phyloP scores from a whole-genome alignment of 352 stramenopile species.

The Phytophthora pseudosyringae region DNA sequence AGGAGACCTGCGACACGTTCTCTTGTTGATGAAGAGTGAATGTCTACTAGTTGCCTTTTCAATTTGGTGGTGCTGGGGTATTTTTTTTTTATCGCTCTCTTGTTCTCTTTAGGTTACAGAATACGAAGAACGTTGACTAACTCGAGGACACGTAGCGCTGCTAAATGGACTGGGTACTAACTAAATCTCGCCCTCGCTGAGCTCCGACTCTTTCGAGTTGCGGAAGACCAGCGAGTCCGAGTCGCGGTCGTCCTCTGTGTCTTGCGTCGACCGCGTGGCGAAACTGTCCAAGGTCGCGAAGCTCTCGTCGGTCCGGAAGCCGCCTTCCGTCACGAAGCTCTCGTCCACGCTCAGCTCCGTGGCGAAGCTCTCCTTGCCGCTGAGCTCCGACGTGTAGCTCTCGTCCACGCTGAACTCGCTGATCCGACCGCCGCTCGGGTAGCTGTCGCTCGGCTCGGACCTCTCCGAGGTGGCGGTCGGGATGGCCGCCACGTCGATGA shows the following conservation, averaged over 20 bases:
- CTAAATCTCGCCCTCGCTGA: slow-evolving; percentile 55
- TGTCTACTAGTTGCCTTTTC: too few species aligned
- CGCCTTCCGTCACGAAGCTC: slow-evolving; percentile 15
- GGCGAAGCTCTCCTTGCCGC: slow-evolving; percentile 15
- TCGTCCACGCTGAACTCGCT: slow-evolving; percentile 31
- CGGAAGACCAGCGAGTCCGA: slow-evolving; percentile 24
- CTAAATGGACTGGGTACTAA: not conserved
- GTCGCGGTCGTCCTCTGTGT: slow-evolving; percentile 24
- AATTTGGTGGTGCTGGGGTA: too few species aligned
- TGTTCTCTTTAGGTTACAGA: slow-evolving; percentile 22
- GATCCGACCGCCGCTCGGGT: slow-evolving; percentile 24
- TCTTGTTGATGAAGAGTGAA: too few species aligned
- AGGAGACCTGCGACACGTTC: not conserved
- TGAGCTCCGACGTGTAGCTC: slow-evolving; percentile 31
- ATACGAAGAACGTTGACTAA: not conserved
- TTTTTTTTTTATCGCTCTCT: not conserved
- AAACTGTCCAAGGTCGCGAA: slow-evolving; percentile 25
- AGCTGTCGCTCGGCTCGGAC: slow-evolving; percentile 31
- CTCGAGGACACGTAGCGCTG: slow-evolving; percentile 7
- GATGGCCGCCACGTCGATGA: slow-evolving; percentile 31
- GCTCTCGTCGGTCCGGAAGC: slow-evolving; percentile 16
- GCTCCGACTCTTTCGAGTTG: slow-evolving; percentile 37
- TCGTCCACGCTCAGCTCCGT: slow-evolving; percentile 20
- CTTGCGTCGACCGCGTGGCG: slow-evolving; percentile 25
- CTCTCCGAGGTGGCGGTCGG: slow-evolving; percentile 19